Evolutionary conservation across 352 stramenopile genomes (phyloP), one percentile per base, ranked within the genome.

Genomic region (Aphanomyces euteiches): DNA sequence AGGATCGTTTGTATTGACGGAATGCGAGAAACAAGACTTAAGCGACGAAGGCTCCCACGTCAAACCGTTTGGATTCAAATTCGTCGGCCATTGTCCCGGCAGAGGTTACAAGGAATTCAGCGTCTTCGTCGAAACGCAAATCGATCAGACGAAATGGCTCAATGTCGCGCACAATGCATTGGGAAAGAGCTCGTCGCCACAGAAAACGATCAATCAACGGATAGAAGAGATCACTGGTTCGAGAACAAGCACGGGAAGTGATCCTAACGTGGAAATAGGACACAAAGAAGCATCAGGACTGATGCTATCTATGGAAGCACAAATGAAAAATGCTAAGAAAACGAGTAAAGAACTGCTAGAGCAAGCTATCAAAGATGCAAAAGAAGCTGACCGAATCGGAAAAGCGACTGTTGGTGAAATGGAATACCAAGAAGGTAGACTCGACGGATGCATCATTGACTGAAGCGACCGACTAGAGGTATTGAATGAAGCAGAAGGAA

Each of bases 51-150:
- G 84, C 38, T 79, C 76, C 37, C 77, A 82, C 37, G 84, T 89
- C 17, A 91, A 90, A 68, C 85, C 85, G 0, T 94, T 90, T 56
- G 87, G 83, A 39, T 94, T 94, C 74, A 92, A 91, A 77, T 86
- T 94, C 77, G 75, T 94, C 37, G 87, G 87, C 39, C 87, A 94
- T 72, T 85, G 83, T 28, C 85, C 87, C 0, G 77, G 74, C 43
- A 87, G 90, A 47, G 84, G 86, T 41, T 92, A 90, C 74, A 77
- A 89, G 15, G 86, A 94, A 77, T 82, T 92, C 56, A 84, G 90
- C 60, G 79, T 92, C 69, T 92, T 88, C 58, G 84, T 92, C 39
- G 84, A 93, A 47, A 74, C 79, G 45, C 67, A 87, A 7, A 54
- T 50, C 1, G 82, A 92, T 57, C 75, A 88, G 8, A 85, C 82